Conservation (phyloP, 805 yeast species). For the Scheffersomyces ergatensis region DNA sequence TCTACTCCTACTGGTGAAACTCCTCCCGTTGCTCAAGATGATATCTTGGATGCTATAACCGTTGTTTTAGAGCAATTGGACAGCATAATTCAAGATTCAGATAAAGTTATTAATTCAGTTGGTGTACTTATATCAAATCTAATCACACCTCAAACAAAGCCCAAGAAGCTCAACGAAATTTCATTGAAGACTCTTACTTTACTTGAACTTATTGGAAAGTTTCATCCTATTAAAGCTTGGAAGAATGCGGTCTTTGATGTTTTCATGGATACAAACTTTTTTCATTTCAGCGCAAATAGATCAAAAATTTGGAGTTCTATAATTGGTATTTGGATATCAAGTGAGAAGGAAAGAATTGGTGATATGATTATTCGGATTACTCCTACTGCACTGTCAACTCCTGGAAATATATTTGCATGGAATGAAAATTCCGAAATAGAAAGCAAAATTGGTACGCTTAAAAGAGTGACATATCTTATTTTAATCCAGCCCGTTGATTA, state of each 20-base stretch:
- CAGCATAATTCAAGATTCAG: constrained; percentile 53
- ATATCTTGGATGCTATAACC: constrained; percentile 34
- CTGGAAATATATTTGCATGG: constrained; percentile 68
- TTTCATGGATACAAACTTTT: constrained; percentile 59
- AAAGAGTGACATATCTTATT: constrained; percentile 62
- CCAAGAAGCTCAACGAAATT: constrained; percentile 35
- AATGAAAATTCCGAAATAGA: constrained; percentile 62
- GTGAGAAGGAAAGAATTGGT: constrained; percentile 57
- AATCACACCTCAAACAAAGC: constrained; percentile 51
- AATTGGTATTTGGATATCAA: constrained; percentile 60
- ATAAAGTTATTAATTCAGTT: constrained; percentile 51
- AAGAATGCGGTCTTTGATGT: constrained; percentile 60
- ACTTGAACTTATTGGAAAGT: constrained; percentile 34
- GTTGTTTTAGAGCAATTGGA: constrained; percentile 36
- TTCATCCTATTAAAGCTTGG: constrained; percentile 54
- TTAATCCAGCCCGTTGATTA: constrained; percentile 61
- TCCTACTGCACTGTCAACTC: constrained; percentile 42
- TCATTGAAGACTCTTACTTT: constrained; percentile 44
- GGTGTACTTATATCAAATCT: constrained; percentile 53
- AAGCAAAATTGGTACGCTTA: constrained; percentile 50
- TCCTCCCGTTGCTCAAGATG: constrained; percentile 32
- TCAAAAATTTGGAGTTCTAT: constrained; percentile 51
- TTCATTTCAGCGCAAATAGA: constrained; percentile 30
- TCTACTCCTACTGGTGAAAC: constrained; percentile 10
- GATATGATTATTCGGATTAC: constrained; percentile 34